Evolutionary conservation across 805 yeast genomes (phyloP).

Genomic region (Ogataea kodamae): DNA sequence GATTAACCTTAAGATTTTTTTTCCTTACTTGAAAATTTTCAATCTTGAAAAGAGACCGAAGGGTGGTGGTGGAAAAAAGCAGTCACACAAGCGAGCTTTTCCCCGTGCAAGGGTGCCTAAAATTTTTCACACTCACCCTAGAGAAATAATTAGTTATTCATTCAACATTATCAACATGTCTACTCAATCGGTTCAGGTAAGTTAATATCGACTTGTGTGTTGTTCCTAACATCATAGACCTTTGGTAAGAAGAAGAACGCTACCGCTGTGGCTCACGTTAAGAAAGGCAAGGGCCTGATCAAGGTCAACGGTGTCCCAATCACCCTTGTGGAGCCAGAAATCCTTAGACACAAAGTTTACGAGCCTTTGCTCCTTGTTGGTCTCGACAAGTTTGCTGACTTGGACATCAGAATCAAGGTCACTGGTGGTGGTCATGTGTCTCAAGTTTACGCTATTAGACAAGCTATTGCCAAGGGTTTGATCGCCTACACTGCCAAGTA

Average conservation of each 20-base stretch:
- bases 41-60: conserved; percentile 6
- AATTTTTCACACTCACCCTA: conserved; percentile 10
- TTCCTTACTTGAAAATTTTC: conserved; percentile 10
- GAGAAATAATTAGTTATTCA: conserved; percentile 11
- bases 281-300: conserved; percentile 98
- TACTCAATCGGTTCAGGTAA: conserved; percentile 80
- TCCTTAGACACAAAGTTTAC: conserved; percentile 98
- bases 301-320: conserved; percentile 99
- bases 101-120: conserved; percentile 15
- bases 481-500: conserved; percentile 99
- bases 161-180: conserved; percentile 32
- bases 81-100: conserved; percentile 7
- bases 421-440: conserved; percentile 99
- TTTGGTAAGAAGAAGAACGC: conserved; percentile 99
- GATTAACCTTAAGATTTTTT: conserved; percentile 10
- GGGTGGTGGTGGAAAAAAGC: conserved; percentile 8
- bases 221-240: conserved; percentile 55
- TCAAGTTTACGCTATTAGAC: conserved; percentile 99
- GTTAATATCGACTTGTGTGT: conserved; percentile 31
- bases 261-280: conserved; percentile 99
- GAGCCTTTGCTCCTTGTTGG: conserved; percentile 99
- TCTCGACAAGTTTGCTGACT: conserved; percentile 96
- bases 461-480: conserved; percentile 99
- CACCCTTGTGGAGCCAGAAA: conserved; percentile 98
- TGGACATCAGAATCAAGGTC: conserved; percentile 98